phyloP scores from a whole-genome alignment of 176 grass and related monocot genomes.

The Carex parvula region DNA sequence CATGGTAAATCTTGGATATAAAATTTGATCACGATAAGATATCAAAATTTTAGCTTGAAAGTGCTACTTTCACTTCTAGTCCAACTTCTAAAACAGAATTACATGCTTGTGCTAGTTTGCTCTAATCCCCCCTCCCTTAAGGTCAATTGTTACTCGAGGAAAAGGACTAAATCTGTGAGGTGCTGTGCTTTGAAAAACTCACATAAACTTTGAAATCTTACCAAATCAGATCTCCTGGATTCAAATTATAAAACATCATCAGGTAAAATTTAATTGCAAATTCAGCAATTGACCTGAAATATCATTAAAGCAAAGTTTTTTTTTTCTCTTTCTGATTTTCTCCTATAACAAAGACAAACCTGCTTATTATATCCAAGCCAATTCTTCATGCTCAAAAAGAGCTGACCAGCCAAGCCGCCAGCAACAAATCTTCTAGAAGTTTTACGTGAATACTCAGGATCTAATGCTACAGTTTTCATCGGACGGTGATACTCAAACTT shows the following conservation, averaged over 20 bases:
- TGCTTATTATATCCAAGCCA: slow-evolving; percentile 88
- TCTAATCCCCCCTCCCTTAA: background rate
- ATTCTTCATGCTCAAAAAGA: slow-evolving; percentile 70
- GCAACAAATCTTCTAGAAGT: slow-evolving; percentile 80
- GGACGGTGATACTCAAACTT: slow-evolving; percentile 96
- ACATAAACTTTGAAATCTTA: background rate
- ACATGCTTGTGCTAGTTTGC: background rate
- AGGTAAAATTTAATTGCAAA: background rate
- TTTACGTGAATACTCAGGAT: slow-evolving; percentile 70
- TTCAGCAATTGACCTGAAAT: background rate
- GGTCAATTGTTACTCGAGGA: background rate
- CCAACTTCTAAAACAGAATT: background rate
- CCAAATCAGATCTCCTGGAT: background rate
- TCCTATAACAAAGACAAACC: slow-evolving; percentile 36
- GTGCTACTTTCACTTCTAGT: slow-evolving; percentile 10
- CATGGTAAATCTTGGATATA: background rate
- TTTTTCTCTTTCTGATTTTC: slow-evolving; percentile 20
- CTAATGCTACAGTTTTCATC: slow-evolving; percentile 93
- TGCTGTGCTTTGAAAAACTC: background rate
- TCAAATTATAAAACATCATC: background rate
- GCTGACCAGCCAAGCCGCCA: slow-evolving; percentile 94
- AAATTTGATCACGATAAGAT: background rate
- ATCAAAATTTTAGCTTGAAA: background rate
- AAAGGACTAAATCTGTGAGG: background rate
- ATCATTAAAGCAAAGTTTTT: background rate